Conservation (phyloP, 768 basidiomycete genomes). For the Rossbeevera mucosa region DNA sequence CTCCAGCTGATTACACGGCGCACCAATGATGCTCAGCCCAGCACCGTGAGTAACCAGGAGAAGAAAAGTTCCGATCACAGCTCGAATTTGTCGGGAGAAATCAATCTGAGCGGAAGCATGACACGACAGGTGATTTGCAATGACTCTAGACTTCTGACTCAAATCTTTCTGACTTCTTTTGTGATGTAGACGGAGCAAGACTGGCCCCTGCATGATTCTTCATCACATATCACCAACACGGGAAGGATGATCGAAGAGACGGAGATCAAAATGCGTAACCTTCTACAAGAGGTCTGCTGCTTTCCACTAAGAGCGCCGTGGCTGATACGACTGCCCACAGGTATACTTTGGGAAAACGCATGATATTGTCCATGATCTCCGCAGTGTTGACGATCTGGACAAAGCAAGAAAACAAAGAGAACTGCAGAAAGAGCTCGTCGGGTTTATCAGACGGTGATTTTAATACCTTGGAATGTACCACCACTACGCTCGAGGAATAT, state of each 20-base stretch:
- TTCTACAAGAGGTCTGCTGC: slow-evolving; percentile 71
- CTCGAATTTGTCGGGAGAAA: slow-evolving; percentile 65
- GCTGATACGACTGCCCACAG: slow-evolving; percentile 33
- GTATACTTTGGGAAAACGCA: slow-evolving; percentile 97
- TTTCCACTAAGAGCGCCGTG: not conserved
- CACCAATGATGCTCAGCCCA: slow-evolving; percentile 24
- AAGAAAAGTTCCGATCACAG: slow-evolving; percentile 40
- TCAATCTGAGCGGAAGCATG: slow-evolving; percentile 92
- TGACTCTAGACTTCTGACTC: slow-evolving; percentile 4
- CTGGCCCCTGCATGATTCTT: slow-evolving; percentile 70
- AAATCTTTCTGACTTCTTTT: slow-evolving; percentile 5
- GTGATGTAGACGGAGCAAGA: slow-evolving; percentile 76
- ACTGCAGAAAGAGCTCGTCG: slow-evolving; percentile 86
- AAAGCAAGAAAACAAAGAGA: slow-evolving; percentile 75
- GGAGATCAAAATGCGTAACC: slow-evolving; percentile 98
- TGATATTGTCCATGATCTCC: slow-evolving; percentile 89
- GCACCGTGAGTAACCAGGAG: slow-evolving; percentile 21
- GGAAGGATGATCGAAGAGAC: slow-evolving; percentile 97
- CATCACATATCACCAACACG: slow-evolving; percentile 89
- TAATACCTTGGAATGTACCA: slow-evolving; percentile 16
- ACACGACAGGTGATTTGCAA: slow-evolving; percentile 76
- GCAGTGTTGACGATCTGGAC: slow-evolving; percentile 83
- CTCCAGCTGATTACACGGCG: slow-evolving; percentile 72
- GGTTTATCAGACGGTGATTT: slow-evolving; percentile 68
- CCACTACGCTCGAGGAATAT: slow-evolving; percentile 5